Percentiles rank a stretch among this genome's conserved stretches.
Evolutionary conservation across 768 basidiomycete genomes (phyloP).

Genomic region (Rhodotorula paludigena): DNA sequence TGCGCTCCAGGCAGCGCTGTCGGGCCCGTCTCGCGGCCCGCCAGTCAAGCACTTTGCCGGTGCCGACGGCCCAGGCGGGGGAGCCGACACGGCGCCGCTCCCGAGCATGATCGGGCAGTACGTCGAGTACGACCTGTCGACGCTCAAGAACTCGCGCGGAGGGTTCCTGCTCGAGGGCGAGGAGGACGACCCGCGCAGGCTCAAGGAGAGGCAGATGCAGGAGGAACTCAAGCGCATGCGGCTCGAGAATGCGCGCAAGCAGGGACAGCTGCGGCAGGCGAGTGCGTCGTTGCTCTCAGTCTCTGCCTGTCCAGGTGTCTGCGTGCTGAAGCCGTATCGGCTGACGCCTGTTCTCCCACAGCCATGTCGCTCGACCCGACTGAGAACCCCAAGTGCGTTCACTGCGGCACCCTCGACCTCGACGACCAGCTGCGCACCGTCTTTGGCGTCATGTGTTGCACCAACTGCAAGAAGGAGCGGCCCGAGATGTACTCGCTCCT

Average conservation of each 20-base stretch:
- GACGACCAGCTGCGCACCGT: constrained; percentile 75
- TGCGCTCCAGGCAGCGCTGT: constrained; percentile 41
- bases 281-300: constrained; percentile 6
- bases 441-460: constrained; percentile 80
- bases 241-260: constrained; percentile 35
- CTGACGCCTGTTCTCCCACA: no score
- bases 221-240: constrained; percentile 57
- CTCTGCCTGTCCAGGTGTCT: not conserved
- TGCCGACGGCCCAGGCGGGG: constrained; percentile 20
- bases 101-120: constrained; percentile 64
- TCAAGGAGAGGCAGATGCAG: constrained; percentile 74
- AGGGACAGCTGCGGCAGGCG: constrained; percentile 31
- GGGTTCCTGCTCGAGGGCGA: constrained; percentile 88
- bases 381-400: constrained; percentile 73
- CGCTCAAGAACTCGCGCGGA: constrained; percentile 94
- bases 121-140: constrained; percentile 93
- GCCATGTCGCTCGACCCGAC: constrained; percentile 71
- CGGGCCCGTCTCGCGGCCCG: constrained; percentile 43
- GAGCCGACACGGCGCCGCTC: constrained; percentile 25
- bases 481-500: constrained; percentile 90
- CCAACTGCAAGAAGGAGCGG: constrained; percentile 77
- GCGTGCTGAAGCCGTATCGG: no score
- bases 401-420: constrained; percentile 83
- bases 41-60: constrained; percentile 30
- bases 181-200: constrained; percentile 67